Conservation (phyloP, 176 grass and related monocot genomes). For the Alloteropsis semialata region DNA sequence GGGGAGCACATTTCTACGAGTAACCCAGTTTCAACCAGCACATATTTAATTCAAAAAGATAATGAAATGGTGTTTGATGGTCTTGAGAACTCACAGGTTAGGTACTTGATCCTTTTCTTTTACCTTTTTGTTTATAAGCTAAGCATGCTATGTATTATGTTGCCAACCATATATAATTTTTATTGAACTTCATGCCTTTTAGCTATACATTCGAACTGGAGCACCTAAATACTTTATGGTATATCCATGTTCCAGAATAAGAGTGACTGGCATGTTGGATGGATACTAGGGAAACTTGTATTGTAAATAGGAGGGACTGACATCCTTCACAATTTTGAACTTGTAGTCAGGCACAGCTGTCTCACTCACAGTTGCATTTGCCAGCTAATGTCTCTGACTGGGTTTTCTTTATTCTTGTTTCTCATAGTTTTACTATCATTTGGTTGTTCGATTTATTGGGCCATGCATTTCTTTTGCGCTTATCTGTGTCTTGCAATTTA, state of each 20-base stretch:
- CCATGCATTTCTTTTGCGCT: not conserved
- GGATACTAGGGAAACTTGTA: not conserved
- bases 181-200: not conserved
- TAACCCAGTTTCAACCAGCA: conserved; percentile 4
- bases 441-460: conserved; percentile 5
- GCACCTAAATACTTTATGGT: not conserved
- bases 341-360: not conserved
- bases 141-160: conserved; percentile 11
- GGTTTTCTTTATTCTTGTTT: not conserved
- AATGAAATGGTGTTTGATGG: conserved; percentile 23
- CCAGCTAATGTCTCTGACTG: not conserved
- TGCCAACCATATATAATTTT: not conserved
- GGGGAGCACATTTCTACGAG: conserved; percentile 8
- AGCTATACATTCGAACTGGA: not conserved
- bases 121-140: not conserved
- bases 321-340: conserved; percentile 16
- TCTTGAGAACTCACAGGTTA: conserved; percentile 37
- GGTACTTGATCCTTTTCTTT: conserved; percentile 7
- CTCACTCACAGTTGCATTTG: not conserved
- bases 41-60: conserved; percentile 12
- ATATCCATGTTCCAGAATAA: not conserved
- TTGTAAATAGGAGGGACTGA: not conserved
- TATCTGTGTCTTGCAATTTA: conserved; percentile 17
- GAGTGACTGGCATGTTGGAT: not conserved
- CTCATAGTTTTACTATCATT: not conserved